Evolutionary conservation across 2,329 filamentous ascomycete species (phyloP).

Genomic region (Penicillium hesseltinei): DNA sequence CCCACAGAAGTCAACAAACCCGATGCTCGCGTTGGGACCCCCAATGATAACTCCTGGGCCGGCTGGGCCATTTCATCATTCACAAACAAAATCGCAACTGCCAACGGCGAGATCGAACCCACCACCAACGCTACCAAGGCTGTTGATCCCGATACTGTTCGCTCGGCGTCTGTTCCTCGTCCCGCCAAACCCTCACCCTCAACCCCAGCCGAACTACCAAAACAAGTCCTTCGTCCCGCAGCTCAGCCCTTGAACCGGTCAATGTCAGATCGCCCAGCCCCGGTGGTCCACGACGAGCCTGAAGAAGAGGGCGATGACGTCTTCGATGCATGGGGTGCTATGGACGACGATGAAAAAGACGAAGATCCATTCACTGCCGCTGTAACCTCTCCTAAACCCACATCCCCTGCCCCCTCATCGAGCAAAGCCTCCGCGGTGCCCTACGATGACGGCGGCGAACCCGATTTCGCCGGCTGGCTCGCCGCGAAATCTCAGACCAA

Average conservation of each 20-base stretch:
- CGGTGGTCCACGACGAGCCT: slow-evolving; percentile 42
- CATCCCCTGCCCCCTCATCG: slow-evolving; percentile 29
- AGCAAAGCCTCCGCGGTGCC: slow-evolving; percentile 46
- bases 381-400: slow-evolving; percentile 26
- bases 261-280: slow-evolving; percentile 42
- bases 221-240: slow-evolving; percentile 24
- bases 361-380: slow-evolving; percentile 40
- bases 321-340: slow-evolving; percentile 72
- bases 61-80: slow-evolving; percentile 99
- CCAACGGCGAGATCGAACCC: slow-evolving; percentile 80
- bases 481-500: slow-evolving; percentile 81
- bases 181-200: slow-evolving; percentile 35
- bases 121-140: slow-evolving; percentile 49
- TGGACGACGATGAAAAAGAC: slow-evolving; percentile 55
- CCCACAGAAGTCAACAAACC: slow-evolving; percentile 46
- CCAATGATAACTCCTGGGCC: slow-evolving; percentile 73
- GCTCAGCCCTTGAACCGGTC: slow-evolving; percentile 36
- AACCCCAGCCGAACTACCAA: slow-evolving; percentile 21
- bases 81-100: slow-evolving; percentile 85
- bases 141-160: slow-evolving; percentile 42
- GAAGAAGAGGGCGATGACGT: slow-evolving; percentile 59
- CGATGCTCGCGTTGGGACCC: slow-evolving; percentile 75
- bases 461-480: slow-evolving; percentile 94
- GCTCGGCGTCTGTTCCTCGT: slow-evolving; percentile 52
- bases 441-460: slow-evolving; percentile 82